phyloP scores from a whole-genome alignment of 2,329 filamentous ascomycete species.

The Fusarium metavorans region DNA sequence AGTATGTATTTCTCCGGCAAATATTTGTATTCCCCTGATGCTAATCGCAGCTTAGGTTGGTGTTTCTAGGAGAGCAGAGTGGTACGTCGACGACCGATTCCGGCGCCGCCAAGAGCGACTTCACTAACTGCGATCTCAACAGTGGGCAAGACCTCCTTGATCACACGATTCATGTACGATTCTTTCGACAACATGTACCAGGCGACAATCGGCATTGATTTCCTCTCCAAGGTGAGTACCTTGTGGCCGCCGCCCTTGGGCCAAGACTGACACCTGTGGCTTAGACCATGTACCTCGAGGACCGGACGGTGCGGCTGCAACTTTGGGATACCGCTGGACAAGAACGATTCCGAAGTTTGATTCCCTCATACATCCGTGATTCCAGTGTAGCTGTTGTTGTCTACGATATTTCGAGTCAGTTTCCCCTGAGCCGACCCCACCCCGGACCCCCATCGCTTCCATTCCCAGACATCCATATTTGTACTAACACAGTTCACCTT shows the following conservation, averaged over 20 bases:
- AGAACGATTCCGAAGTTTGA: constrained; percentile 95
- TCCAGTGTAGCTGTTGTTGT: constrained; percentile 98
- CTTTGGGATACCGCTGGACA: constrained; percentile 99
- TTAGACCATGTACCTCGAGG: constrained; percentile 98
- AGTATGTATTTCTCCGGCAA: constrained; percentile 67
- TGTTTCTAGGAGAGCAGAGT: constrained; percentile 98
- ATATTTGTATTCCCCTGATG: constrained; percentile 6
- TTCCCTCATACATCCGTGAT: constrained; percentile 98
- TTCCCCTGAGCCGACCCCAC: constrained; percentile 36
- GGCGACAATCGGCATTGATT: constrained; percentile 99
- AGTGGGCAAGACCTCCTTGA: constrained; percentile 99
- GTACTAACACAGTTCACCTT: constrained; percentile 32
- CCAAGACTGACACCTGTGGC: constrained; percentile 31
- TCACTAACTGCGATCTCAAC: constrained; percentile 45
- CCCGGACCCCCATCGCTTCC: constrained; percentile 14
- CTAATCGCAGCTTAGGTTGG: constrained; percentile 72
- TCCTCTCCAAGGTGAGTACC: constrained; percentile 86
- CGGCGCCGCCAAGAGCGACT: constrained; percentile 27
- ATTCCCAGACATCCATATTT: constrained; percentile 22
- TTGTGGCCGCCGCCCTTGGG: background rate
- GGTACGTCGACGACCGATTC: constrained; percentile 69
- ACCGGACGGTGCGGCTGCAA: constrained; percentile 95
- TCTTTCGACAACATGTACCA: constrained; percentile 99
- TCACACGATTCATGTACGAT: constrained; percentile 99
- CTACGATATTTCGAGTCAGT: constrained; percentile 92